Percentiles rank a stretch among this genome's conserved stretches.
Conservation (phyloP, 345 rosid species). For the Heritiera littoralis region DNA sequence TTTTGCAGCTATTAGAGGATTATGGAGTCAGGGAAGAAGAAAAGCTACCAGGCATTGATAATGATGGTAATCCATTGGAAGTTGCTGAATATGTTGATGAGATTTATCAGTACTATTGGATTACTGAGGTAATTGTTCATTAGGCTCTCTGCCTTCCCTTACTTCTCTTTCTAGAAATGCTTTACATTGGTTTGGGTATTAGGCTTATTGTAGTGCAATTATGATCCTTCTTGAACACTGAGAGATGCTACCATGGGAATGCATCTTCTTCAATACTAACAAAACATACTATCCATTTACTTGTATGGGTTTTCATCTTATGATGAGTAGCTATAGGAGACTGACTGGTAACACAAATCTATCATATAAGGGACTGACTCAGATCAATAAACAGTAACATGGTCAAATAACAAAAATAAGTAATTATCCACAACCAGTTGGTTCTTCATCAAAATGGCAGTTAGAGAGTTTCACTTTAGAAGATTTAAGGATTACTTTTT, state of each 20-base stretch:
- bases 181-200: neutral
- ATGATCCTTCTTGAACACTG: neutral
- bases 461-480: neutral
- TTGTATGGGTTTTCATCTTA: neutral
- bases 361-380: neutral
- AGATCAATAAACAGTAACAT: neutral
- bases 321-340: conserved; percentile 1
- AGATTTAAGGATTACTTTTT: conserved; percentile 8
- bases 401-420: neutral
- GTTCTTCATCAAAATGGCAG: neutral
- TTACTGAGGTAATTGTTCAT: conserved; percentile 60
- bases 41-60: conserved; percentile 71
- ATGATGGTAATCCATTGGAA: conserved; percentile 76
- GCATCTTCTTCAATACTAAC: neutral
- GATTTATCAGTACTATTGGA: conserved; percentile 90
- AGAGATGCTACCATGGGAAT: neutral
- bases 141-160: neutral
- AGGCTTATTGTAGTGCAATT: neutral
- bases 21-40: conserved; percentile 42
- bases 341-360: neutral
- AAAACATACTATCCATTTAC: neutral
- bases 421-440: neutral
- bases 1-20: conserved; percentile 56
- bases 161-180: neutral
- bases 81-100: conserved; percentile 97